Conservation (phyloP, 306 rosid species). For the Vigna trinervia region DNA sequence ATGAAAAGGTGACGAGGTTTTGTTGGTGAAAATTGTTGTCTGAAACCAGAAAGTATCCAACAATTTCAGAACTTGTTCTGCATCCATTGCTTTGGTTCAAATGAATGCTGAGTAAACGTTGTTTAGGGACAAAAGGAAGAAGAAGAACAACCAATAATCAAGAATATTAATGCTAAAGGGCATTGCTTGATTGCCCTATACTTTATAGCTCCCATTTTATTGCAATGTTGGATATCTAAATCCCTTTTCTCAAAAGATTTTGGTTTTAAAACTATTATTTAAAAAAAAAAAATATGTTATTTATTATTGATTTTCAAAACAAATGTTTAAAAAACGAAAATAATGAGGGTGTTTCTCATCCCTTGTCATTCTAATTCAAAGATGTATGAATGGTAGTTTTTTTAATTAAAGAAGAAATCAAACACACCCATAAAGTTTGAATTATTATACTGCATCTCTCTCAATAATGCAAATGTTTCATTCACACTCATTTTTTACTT, state of each 20-base stretch:
- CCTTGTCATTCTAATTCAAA: neutral
- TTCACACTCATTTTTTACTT: neutral
- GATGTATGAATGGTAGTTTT: neutral
- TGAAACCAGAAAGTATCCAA: constrained; percentile 72
- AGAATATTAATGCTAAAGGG: constrained; percentile 12
- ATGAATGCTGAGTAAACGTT: constrained; percentile 18
- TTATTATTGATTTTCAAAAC: neutral
- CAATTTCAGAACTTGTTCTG: constrained; percentile 60
- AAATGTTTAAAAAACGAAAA: neutral
- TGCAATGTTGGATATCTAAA: neutral
- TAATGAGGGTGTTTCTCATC: neutral
- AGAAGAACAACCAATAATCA: neutral
- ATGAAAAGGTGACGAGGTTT: constrained; percentile 35
- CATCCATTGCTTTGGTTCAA: constrained; percentile 50
- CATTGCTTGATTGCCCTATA: constrained; percentile 23
- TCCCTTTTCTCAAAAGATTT: neutral
- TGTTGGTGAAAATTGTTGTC: constrained; percentile 44
- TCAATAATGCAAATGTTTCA: neutral
- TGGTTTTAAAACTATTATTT: neutral
- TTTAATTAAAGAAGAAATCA: neutral
- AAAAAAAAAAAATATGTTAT: no score
- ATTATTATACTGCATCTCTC: neutral
- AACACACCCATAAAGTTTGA: neutral
- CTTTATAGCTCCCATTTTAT: constrained; percentile 26
- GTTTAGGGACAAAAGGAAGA: constrained; percentile 11